phyloP scores from a whole-genome alignment of 805 yeast genomes.

The Pichia cephalocereana region DNA sequence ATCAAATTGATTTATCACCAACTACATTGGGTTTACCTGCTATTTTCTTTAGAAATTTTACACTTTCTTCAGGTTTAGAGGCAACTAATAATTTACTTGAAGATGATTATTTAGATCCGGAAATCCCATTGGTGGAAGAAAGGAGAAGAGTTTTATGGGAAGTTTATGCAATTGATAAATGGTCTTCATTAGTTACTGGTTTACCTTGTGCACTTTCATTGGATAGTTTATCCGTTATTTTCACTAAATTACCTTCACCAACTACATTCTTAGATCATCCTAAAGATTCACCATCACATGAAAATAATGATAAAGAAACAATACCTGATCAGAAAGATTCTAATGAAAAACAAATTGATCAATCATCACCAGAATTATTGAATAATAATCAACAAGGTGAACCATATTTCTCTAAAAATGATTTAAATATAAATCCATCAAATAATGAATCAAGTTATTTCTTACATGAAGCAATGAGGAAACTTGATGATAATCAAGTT shows the following conservation, averaged over 20 bases:
- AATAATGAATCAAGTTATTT: constrained; percentile 10
- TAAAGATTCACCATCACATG: neutral
- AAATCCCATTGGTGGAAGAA: constrained; percentile 22
- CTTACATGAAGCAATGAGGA: constrained; percentile 24
- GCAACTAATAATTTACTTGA: constrained; percentile 7
- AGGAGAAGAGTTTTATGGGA: constrained; percentile 26
- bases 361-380: too few species aligned
- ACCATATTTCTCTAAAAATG: neutral
- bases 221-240: constrained; percentile 19
- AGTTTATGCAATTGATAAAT: constrained; percentile 22
- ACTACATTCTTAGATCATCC: constrained; percentile 16
- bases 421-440: neutral
- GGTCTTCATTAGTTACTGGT: constrained; percentile 25
- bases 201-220: constrained; percentile 23
- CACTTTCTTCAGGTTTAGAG: constrained; percentile 5
- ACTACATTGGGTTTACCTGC: constrained; percentile 13
- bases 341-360: neutral
- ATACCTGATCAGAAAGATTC: neutral
- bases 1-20: constrained; percentile 22
- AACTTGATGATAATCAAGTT: constrained; percentile 21
- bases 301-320: neutral
- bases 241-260: constrained; percentile 24
- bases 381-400: too few species aligned
- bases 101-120: constrained; percentile 19
- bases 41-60: constrained; percentile 10